Conservation (phyloP, 2,329 filamentous ascomycete genomes). For the Colletotrichum liaoningense region DNA sequence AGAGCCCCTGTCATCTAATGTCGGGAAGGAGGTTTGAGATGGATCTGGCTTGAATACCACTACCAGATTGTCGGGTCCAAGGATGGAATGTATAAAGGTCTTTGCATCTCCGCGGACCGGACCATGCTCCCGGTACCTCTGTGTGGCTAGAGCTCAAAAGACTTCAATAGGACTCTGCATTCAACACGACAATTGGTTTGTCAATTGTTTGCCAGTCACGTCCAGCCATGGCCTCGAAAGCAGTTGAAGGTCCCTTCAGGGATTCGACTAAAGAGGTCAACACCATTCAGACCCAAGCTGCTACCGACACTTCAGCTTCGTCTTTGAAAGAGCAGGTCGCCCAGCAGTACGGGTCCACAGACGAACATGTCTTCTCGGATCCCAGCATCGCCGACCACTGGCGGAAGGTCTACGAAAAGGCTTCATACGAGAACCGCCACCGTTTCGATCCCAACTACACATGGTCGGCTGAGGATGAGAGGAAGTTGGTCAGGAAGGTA, state of each 20-base stretch:
- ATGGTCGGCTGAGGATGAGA: conserved; percentile 62
- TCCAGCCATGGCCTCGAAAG: conserved; percentile 15
- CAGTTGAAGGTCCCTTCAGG: conserved; percentile 18
- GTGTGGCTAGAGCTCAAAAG: conserved; percentile 5
- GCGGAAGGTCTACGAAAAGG: conserved; percentile 64
- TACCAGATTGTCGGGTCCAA: conserved; percentile 18
- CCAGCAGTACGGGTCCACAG: conserved; percentile 44
- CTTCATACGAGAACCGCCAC: conserved; percentile 70
- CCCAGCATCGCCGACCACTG: conserved; percentile 64
- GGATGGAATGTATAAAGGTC: conserved; percentile 28
- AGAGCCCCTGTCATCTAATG: neutral
- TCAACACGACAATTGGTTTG: neutral
- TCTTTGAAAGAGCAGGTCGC: conserved; percentile 17
- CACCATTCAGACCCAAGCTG: conserved; percentile 7
- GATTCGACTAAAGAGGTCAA: conserved; percentile 25
- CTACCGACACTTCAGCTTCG: conserved; percentile 23
- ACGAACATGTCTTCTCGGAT: conserved; percentile 60
- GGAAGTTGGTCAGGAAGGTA: conserved; percentile 57
- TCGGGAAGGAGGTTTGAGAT: neutral
- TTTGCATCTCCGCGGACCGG: conserved; percentile 29
- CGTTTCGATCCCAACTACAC: conserved; percentile 63
- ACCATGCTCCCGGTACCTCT: neutral
- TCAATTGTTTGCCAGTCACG: neutral
- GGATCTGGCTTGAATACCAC: neutral
- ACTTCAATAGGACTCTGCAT: neutral